Conservation (phyloP, 2,329 filamentous ascomycete species). For the Eurotiales sp. region DNA sequence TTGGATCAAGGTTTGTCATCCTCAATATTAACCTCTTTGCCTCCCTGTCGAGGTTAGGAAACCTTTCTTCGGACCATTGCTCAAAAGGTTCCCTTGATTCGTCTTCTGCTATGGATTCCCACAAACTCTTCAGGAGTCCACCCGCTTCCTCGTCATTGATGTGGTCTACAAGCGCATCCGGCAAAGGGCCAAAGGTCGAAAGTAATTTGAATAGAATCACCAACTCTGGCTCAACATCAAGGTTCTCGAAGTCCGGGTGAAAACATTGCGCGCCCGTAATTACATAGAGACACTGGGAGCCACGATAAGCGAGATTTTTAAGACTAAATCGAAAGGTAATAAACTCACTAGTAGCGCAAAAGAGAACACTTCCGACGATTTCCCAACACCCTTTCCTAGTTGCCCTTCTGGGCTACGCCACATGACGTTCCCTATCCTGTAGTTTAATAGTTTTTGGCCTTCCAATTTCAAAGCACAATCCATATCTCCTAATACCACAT, state of each 20-base stretch:
- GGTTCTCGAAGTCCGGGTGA: slow-evolving; percentile 22
- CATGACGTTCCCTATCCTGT: slow-evolving; percentile 16
- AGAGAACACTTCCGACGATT: slow-evolving; percentile 16
- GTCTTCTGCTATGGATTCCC: slow-evolving; percentile 19
- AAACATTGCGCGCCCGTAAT: slow-evolving; percentile 24
- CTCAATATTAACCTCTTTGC: slow-evolving; percentile 27
- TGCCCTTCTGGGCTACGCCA: slow-evolving; percentile 19
- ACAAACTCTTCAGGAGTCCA: slow-evolving; percentile 21
- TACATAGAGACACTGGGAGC: slow-evolving; percentile 22
- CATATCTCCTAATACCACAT: slow-evolving; percentile 11
- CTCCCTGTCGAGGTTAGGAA: slow-evolving; percentile 27
- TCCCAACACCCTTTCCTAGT: slow-evolving; percentile 7
- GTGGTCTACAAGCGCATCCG: slow-evolving; percentile 24
- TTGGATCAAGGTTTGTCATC: slow-evolving; percentile 29
- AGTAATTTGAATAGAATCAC: slow-evolving; percentile 27
- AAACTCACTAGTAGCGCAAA: slow-evolving; percentile 16
- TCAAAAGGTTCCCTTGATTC: slow-evolving; percentile 20
- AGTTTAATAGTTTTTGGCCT: slow-evolving; percentile 13
- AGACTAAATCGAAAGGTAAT: not conserved
- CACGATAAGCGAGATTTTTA: not conserved
- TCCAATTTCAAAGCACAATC: slow-evolving; percentile 15
- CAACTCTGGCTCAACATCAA: slow-evolving; percentile 23
- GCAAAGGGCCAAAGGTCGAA: slow-evolving; percentile 24
- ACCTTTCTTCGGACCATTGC: slow-evolving; percentile 24
- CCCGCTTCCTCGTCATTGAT: slow-evolving; percentile 24